These are phyloP conservation scores for Akanthomyces lecanii DNA, from an alignment of 2,329 filamentous ascomycete species.

Conservation along the genomic window DNA sequence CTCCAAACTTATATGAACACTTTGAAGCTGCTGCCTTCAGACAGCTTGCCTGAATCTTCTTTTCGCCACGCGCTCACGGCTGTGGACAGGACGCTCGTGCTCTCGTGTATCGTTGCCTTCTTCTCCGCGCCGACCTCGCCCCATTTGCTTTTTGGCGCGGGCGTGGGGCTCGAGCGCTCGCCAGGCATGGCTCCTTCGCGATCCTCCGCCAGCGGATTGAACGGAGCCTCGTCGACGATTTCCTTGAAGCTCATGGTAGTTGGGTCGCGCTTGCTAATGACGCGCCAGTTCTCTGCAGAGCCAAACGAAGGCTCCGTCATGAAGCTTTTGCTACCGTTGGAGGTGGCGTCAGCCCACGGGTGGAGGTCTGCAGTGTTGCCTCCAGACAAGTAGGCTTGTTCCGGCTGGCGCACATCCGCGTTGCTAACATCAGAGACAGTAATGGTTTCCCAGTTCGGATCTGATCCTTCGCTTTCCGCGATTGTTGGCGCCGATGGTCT, in stretches of 20 bases:
- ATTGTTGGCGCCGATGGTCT: conserved; percentile 17
- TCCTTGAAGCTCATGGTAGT: conserved; percentile 32
- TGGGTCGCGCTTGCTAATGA: conserved; percentile 26
- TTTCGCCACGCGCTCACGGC: conserved; percentile 13
- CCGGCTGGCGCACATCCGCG: conserved; percentile 25
- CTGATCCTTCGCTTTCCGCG: conserved; percentile 13
- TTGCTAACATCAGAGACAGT: conserved; percentile 24
- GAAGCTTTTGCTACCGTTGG: conserved; percentile 24
- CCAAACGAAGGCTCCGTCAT: conserved; percentile 31
- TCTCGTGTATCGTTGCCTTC: conserved; percentile 9
- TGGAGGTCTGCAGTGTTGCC: conserved; percentile 23
- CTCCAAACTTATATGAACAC: conserved; percentile 15
- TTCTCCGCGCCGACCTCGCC: conserved; percentile 18
- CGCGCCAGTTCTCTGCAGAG: conserved; percentile 36
- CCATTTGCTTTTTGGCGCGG: conserved; percentile 27
- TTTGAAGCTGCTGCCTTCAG: conserved; percentile 17
- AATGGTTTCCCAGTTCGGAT: conserved; percentile 21
- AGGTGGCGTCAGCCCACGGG: conserved; percentile 26
- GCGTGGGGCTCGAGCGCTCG: conserved; percentile 22
- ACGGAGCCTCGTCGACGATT: conserved; percentile 32
- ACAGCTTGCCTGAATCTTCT: conserved; percentile 16
- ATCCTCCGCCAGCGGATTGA: conserved; percentile 35
- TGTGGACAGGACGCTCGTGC: neutral
- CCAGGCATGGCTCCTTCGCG: conserved; percentile 22
- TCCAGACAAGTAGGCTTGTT: conserved; percentile 21